phyloP scores from a whole-genome alignment of 768 basidiomycete genomes.

The Boletus rubroflammeus region DNA sequence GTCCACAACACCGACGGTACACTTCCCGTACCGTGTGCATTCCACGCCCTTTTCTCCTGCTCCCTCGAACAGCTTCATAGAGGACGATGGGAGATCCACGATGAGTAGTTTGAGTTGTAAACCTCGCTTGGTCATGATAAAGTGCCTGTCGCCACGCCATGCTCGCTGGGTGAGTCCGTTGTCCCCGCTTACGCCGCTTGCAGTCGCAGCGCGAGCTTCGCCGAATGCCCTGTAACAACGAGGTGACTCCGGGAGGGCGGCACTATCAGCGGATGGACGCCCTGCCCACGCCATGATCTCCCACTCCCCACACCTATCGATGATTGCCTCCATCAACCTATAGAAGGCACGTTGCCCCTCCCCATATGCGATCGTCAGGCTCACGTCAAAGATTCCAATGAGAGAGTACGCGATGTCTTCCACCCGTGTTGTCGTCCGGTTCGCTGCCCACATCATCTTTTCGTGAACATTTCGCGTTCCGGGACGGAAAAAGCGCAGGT shows the following conservation, averaged over 20 bases:
- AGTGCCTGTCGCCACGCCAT: constrained; percentile 28
- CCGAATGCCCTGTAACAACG: constrained; percentile 26
- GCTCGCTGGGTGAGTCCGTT: neutral
- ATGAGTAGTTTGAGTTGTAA: constrained; percentile 26
- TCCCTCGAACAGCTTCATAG: constrained; percentile 17
- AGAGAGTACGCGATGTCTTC: constrained; percentile 34
- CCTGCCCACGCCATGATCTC: constrained; percentile 34
- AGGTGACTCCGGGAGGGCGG: constrained; percentile 32
- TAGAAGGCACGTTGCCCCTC: constrained; percentile 32
- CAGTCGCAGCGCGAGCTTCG: neutral
- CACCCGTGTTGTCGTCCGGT: constrained; percentile 31
- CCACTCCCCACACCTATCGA: constrained; percentile 29
- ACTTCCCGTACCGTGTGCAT: constrained; percentile 16
- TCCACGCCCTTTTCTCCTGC: constrained; percentile 5
- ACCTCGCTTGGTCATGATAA: constrained; percentile 33
- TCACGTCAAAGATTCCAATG: constrained; percentile 34
- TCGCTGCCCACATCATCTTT: constrained; percentile 35
- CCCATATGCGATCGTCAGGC: constrained; percentile 33
- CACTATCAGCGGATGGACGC: constrained; percentile 23
- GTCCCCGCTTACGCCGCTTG: neutral
- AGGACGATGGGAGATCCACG: constrained; percentile 19
- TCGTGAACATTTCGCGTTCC: constrained; percentile 25
- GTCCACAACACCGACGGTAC: constrained; percentile 27
- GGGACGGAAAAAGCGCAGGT: constrained; percentile 23
- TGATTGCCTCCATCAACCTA: constrained; percentile 29